Conservation (phyloP, 2,329 filamentous ascomycete species). For the Dothiorella sarmentorum region DNA sequence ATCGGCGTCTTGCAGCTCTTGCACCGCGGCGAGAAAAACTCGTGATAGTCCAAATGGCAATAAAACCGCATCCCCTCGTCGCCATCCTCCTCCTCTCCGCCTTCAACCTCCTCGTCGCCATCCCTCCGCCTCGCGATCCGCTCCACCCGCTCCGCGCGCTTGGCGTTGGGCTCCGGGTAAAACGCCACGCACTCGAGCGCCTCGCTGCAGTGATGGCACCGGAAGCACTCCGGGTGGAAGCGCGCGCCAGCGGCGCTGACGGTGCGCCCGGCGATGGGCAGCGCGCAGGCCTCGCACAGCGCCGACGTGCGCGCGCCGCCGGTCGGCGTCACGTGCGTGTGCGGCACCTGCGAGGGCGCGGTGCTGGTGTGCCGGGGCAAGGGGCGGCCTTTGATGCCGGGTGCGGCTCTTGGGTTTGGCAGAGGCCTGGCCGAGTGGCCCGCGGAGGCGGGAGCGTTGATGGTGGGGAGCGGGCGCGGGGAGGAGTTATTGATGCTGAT, state of each 20-base stretch:
- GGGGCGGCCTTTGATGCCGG: conserved; percentile 27
- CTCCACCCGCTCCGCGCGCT: conserved; percentile 67
- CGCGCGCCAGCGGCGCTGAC: conserved; percentile 77
- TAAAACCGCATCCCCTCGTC: conserved; percentile 77
- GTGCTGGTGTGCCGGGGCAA: conserved; percentile 31
- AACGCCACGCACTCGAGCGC: conserved; percentile 93
- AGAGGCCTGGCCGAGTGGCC: conserved; percentile 5
- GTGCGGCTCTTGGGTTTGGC: conserved; percentile 5
- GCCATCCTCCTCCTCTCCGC: conserved; percentile 54
- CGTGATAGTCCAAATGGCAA: conserved; percentile 98
- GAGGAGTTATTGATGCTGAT: no score
- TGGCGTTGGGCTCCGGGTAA: conserved; percentile 79
- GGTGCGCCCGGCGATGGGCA: conserved; percentile 85
- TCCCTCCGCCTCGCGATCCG: conserved; percentile 64
- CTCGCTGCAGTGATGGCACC: conserved; percentile 82
- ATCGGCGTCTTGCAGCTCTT: conserved; percentile 97
- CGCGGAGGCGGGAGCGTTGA: conserved; percentile 19
- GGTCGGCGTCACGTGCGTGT: conserved; percentile 46
- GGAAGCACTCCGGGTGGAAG: conserved; percentile 92
- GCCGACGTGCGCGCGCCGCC: conserved; percentile 56
- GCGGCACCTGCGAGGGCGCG: conserved; percentile 34
- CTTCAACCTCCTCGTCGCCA: conserved; percentile 52
- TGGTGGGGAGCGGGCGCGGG: conserved; percentile 23
- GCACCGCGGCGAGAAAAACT: conserved; percentile 86
- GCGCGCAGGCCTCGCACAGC: conserved; percentile 77